Percentiles rank a stretch among this genome's conserved stretches.
Conservation (phyloP, 305 asterid genomes). For the Fraxinus sp. region DNA sequence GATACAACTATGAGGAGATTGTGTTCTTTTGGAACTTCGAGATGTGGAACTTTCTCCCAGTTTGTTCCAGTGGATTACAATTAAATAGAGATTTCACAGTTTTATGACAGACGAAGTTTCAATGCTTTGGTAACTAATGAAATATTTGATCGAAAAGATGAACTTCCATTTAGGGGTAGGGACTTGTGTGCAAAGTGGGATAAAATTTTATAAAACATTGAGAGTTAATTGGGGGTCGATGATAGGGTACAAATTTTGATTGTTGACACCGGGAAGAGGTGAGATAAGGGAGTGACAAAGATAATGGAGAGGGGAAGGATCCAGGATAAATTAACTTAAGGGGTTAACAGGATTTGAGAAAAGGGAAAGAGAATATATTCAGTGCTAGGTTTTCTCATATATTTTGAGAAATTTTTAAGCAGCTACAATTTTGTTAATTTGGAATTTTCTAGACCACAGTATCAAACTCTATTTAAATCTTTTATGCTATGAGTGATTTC, state of each 20-base stretch:
- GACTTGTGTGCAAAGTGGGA: not conserved
- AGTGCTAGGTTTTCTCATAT: not conserved
- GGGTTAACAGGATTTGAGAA: not conserved
- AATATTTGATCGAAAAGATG: not conserved
- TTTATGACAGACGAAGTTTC: not conserved
- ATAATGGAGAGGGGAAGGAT: not conserved
- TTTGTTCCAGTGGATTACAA: not conserved
- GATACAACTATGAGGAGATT: not conserved
- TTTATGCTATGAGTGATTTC: not conserved
- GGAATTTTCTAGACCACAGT: not conserved
- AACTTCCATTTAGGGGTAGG: not conserved
- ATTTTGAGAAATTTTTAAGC: not conserved
- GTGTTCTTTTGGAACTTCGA: not conserved
- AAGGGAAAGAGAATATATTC: not conserved
- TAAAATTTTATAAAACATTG: not conserved
- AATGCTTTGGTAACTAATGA: not conserved
- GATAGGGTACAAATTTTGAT: not conserved
- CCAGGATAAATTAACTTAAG: not conserved
- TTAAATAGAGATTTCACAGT: not conserved
- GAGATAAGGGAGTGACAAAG: not conserved
- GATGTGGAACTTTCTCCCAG: not conserved
- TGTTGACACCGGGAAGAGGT: not conserved
- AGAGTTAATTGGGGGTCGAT: not conserved
- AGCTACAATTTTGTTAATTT: not conserved
- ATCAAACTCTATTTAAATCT: not conserved